Base-by-base conservation (phyloP, 2,329 filamentous ascomycete species). In the Endothia cerciana region DNA sequence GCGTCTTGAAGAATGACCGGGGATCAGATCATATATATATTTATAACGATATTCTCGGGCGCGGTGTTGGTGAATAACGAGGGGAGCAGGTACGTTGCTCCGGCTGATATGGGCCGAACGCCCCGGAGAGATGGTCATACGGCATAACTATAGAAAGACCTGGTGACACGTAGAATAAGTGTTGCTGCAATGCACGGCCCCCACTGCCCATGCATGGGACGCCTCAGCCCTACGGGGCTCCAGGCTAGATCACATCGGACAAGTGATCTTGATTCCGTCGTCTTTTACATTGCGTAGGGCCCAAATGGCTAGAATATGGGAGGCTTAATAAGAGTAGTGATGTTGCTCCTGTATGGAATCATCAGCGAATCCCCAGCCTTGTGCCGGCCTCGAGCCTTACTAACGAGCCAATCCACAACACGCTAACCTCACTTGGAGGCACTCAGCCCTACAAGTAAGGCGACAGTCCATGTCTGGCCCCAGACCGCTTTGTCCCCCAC, bases 191-290 rank as follows among this genome's bases (percentile, higher is more conserved):
- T 6, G 51, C 30, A n/a, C 36, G 51, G 51, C 51, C 51, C 51
- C 51, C 51, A 55, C 28, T 15, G 30, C 19, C 10, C 30, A 30
- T 36, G 15, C 30, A 55, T 10, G 47, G 22, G 28, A 51, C 47
- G 30, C 30, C 51, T 55, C 51, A 55, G 51, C 51, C 51, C 51
- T 55, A 55, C 28, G 30, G 30, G 51, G 51, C 51, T 28, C 15
- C 7, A 55, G 7, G 19, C 49, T 33, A 33, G 49, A 17, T 25
- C 3, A 33, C 7, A 55, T 19, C 7, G 33, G 33, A 36, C 33
- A 36, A 36, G 33, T 36, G 17, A 36, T 33, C 51, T 11, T 15
- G 19, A 7, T 25, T 36, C 19, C 19, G 17, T 11, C 8, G 19
- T 17, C 28, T 13, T 33, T 17, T 4, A 4, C n/a, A 10, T 10